Evolutionary conservation across 495 filamentous ascomycete species (phyloP).

Genomic region (Pseudoneurospora amorphoporcata): DNA sequence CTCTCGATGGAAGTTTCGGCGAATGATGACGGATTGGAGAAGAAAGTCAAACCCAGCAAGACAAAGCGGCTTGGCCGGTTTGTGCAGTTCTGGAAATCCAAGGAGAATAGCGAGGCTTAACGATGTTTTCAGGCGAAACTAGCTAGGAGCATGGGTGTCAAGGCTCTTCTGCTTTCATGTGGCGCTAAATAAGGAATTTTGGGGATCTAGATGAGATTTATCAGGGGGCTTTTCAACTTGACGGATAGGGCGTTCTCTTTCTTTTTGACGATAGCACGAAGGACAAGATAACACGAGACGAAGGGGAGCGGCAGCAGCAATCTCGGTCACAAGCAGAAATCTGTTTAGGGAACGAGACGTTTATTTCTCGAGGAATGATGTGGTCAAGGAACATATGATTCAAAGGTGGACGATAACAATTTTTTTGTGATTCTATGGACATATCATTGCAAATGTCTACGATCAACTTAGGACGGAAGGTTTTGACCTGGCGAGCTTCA

Average conservation of each 20-base stretch:
- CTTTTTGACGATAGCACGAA: constrained; percentile 33
- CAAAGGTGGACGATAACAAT: constrained; percentile 15
- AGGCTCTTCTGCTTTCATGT: not conserved
- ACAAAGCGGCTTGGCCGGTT: constrained; percentile 66
- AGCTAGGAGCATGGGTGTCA: not conserved
- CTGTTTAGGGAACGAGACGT: constrained; percentile 13
- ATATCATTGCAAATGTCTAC: constrained; percentile 24
- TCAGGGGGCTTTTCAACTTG: constrained; percentile 9
- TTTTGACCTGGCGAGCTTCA: not conserved
- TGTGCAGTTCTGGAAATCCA: constrained; percentile 74
- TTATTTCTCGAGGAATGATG: constrained; percentile 15
- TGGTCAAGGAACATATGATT: constrained; percentile 23
- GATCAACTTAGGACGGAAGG: not conserved
- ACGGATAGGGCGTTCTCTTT: constrained; percentile 9
- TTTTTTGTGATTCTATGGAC: constrained; percentile 29
- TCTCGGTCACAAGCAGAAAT: not conserved
- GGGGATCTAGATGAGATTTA: constrained; percentile 6
- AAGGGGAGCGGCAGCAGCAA: not conserved
- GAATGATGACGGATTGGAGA: constrained; percentile 43
- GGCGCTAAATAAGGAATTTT: constrained; percentile 1
- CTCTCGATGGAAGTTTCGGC: constrained; percentile 57
- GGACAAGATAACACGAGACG: constrained; percentile 15
- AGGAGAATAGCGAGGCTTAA: constrained; percentile 20
- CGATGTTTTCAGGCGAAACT: not conserved
- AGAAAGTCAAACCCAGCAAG: constrained; percentile 55